Conservation (phyloP, 805 yeast species). For the Zygosaccharomyces rouxii region DNA sequence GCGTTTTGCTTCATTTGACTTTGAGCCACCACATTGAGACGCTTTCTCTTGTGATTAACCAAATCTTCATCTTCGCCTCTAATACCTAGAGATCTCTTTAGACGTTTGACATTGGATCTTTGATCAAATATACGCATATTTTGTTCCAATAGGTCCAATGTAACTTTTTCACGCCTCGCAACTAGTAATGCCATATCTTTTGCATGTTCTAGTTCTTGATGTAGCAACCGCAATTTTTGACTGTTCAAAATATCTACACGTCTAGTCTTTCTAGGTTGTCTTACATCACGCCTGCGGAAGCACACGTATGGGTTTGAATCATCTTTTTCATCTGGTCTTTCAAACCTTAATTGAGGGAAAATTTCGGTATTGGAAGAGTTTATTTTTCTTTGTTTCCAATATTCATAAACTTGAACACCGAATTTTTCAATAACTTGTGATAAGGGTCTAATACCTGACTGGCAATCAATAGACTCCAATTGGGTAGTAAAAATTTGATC, state of each 20-base stretch:
- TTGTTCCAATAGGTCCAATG: conserved; percentile 50
- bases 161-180: conserved; percentile 53
- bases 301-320: conserved; percentile 93
- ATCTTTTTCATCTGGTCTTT: conserved; percentile 82
- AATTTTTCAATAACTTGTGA: conserved; percentile 47
- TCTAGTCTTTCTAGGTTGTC: conserved; percentile 94
- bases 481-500: conserved; percentile 51
- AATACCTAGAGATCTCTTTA: conserved; percentile 71
- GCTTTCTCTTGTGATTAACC: conserved; percentile 69
- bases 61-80: conserved; percentile 83
- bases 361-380: conserved; percentile 64
- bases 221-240: conserved; percentile 71
- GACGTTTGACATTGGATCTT: conserved; percentile 63
- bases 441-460: conserved; percentile 42
- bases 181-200: conserved; percentile 62
- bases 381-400: conserved; percentile 76
- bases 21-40: conserved; percentile 19
- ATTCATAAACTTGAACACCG: conserved; percentile 68
- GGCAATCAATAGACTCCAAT: conserved; percentile 39
- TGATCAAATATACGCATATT: conserved; percentile 68
- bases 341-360: conserved; percentile 74
- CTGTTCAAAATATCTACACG: conserved; percentile 88
- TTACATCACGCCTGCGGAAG: conserved; percentile 89
- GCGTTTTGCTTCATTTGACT: conserved; percentile 20
- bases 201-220: conserved; percentile 73